Evolutionary conservation across 2,329 filamentous ascomycete species (phyloP), one percentile per base, ranked within the genome.

Genomic region (Bisporella sp.): DNA sequence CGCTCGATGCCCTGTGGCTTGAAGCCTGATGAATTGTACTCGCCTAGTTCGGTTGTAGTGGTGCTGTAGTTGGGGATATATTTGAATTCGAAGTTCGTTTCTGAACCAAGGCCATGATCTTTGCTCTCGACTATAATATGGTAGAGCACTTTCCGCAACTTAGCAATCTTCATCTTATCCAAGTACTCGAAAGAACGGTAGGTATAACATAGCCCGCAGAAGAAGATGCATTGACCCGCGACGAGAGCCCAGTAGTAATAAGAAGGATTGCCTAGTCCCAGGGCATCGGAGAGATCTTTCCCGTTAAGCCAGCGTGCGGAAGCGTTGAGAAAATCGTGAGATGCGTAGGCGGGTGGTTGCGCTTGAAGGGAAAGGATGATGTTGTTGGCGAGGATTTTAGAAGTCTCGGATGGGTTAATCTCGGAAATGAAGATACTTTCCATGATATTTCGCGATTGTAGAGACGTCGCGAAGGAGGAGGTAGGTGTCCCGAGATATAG

Each of bases 251-350:
- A 58, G 13, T 61, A 63, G 47, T 62, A 64, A 7, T 55, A 46
- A n/a, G 53, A 47, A 4, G 61, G 57, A 1, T 49, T 47, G 1
- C 45, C 53, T 7, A 64, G 35, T 5, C 54, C 79, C 6, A 90
- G 72, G 1, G 71, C 72, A 59, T 81, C 74, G 31, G 76, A 73
- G 1, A 91, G 73, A 12, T 79, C 73, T 33, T 76, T 71, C 4
- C 87, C 85, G 61, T 89, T 89, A 12, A 90, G 71, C 74, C 83
- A 86, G 51, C 85, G 75, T 5, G 81, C 79, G 62, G 79, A 77
- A 0, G 85, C 87, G 46, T 79, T 74, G 47, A 91, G 73, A 64
- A 89, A 87, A 44, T 81, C 78, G 5, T 77, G 74, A 1, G 81
- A 83, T 0, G 83, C 76, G 57, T 81, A 84, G 0, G 79, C 74